Evolutionary conservation across 2,329 filamentous ascomycete species (phyloP).

Genomic region (Erysiphe pulchra): DNA sequence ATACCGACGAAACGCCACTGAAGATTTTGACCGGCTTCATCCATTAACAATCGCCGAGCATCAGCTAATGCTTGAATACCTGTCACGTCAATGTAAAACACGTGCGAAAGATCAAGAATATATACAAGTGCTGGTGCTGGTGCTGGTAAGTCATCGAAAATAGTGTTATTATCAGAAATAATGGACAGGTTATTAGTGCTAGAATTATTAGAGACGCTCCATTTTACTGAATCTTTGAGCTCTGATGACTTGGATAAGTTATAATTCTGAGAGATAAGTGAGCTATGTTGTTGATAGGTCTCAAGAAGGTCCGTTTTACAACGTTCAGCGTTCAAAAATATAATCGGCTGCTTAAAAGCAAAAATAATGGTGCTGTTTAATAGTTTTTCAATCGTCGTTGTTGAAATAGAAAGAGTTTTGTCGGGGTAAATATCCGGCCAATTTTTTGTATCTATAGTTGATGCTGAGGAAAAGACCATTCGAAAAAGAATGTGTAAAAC

Average conservation of each 20-base stretch:
- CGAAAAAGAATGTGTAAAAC: conserved; percentile 1
- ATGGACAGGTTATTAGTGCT: background rate
- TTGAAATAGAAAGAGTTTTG: background rate
- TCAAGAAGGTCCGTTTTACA: conserved; percentile 1
- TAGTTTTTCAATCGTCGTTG: background rate
- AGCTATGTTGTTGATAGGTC: background rate
- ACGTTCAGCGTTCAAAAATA: conserved; percentile 3
- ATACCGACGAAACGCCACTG: conserved; percentile 4
- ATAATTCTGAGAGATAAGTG: background rate
- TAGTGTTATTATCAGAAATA: background rate
- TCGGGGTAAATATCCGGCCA: background rate
- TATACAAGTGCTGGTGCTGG: background rate
- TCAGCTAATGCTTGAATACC: conserved; percentile 4
- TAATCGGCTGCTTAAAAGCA: conserved; percentile 1
- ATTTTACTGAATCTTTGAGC: background rate
- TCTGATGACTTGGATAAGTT: no score
- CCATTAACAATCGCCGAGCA: conserved; percentile 1
- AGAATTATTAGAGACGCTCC: background rate
- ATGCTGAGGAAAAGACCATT: conserved; percentile 1
- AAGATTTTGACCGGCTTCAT: conserved; percentile 1
- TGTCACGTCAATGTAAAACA: conserved; percentile 3
- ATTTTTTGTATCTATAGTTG: background rate
- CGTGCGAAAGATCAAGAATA: conserved; percentile 2
- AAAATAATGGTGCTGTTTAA: background rate
- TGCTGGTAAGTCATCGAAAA: background rate